phyloP scores from a whole-genome alignment of 1,284 basidiomycete species.

The Ustilago trichophora region DNA sequence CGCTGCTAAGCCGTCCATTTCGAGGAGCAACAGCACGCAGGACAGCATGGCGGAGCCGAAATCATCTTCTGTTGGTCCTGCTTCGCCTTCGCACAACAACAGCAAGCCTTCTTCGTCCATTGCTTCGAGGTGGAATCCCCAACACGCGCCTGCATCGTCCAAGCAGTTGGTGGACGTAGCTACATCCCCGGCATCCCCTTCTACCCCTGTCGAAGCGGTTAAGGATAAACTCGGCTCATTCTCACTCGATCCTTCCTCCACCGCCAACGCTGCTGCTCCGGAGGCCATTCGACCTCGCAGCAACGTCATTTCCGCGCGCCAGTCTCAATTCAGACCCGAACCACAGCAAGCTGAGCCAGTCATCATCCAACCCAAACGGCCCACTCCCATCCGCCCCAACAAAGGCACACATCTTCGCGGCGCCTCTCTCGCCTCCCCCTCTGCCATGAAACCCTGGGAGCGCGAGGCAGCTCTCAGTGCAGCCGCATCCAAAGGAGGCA shows the following conservation, averaged over 20 bases:
- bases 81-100: neutral
- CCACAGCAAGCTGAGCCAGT: slow-evolving; percentile 1
- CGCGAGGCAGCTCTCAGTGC: slow-evolving; percentile 43
- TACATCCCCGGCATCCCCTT: neutral
- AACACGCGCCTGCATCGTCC: neutral
- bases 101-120: neutral
- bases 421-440: neutral
- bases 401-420: slow-evolving; percentile 7
- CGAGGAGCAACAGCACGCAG: neutral
- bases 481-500: slow-evolving; percentile 7
- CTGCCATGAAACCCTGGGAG: slow-evolving; percentile 54
- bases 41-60: neutral
- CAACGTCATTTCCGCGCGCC: slow-evolving; percentile 3
- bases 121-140: slow-evolving; percentile 2
- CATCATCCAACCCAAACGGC: slow-evolving; percentile 31
- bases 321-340: neutral
- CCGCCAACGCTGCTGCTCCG: no score
- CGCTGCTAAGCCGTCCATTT: neutral
- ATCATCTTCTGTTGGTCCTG: neutral
- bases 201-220: neutral
- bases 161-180: slow-evolving; percentile 15
- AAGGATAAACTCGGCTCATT: slow-evolving; percentile 3
- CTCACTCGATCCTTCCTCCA: neutral
- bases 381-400: slow-evolving; percentile 24
- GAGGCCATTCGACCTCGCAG: no score